These are phyloP conservation scores for Cercospora nicotianae DNA, from an alignment of 2,329 filamentous ascomycete species.

Conservation along the genomic window DNA sequence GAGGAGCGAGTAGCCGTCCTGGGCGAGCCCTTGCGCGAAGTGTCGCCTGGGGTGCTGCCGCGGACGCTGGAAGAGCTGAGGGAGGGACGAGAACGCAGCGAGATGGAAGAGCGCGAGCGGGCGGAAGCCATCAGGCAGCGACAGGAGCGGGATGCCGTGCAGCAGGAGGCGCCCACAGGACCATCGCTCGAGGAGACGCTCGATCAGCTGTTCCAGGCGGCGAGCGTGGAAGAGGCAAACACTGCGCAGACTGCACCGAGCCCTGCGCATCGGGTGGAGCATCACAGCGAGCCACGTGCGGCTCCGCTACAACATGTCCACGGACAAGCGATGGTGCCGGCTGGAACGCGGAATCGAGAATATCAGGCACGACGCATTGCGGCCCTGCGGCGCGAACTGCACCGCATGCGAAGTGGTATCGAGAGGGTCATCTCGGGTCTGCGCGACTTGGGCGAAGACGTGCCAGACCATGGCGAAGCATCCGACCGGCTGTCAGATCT, in stretches of 20 bases:
- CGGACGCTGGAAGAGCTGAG: conserved; percentile 50
- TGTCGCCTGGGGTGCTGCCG: conserved; percentile 50
- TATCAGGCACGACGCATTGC: conserved; percentile 40
- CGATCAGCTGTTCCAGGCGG: conserved; percentile 38
- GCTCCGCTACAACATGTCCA: conserved; percentile 26
- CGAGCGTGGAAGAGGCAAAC: conserved; percentile 30
- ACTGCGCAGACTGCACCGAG: not conserved
- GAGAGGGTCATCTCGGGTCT: conserved; percentile 41
- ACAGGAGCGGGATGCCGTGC: conserved; percentile 8
- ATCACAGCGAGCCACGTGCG: not conserved
- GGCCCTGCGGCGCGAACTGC: conserved; percentile 41
- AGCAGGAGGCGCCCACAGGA: conserved; percentile 16
- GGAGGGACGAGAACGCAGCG: conserved; percentile 35
- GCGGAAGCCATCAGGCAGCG: conserved; percentile 8
- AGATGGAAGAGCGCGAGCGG: conserved; percentile 29
- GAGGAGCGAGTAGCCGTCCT: conserved; percentile 49
- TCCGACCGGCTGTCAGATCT: conserved; percentile 34
- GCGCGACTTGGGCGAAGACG: conserved; percentile 39
- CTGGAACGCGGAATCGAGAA: conserved; percentile 36
- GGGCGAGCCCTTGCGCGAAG: conserved; percentile 50
- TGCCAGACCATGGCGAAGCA: conserved; percentile 37
- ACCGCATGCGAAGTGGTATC: conserved; percentile 41
- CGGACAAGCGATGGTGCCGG: conserved; percentile 32
- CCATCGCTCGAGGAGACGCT: conserved; percentile 38
- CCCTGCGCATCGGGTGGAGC: not conserved